Evolutionary conservation across 352 stramenopile genomes (phyloP), one percentile per base, ranked within the genome.

Genomic region (Pythium monospermum): DNA sequence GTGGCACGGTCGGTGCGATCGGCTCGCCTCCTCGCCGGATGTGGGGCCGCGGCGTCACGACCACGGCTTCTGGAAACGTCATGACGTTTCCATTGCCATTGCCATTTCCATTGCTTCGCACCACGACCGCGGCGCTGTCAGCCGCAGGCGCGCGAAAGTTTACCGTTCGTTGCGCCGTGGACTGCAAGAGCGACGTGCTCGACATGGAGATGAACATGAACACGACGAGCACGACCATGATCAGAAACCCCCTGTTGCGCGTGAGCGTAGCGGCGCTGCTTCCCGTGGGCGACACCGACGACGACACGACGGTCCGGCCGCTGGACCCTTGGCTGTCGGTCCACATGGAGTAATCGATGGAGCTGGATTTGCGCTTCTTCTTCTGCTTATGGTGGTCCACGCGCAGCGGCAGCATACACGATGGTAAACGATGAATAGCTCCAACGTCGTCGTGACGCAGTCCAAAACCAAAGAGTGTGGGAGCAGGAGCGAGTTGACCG

Each of bases 331-430:
- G 55, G 46, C 30, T 52, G 35, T 84, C 69, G 36, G 60, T 57
- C 75, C 75, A 87, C 76, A 88, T 85, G 58, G 48, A 64, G 33
- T 49, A 55, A n/a, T 80, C 79, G 43, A 84, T 53, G 26, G 71
- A 79, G 52, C 79, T 91, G 40, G 83, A 73, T 75, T 91, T 91
- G 56, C 79, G 79, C 69, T 91, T 91, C 74, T 91, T 91, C 66
- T 84, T 78, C 36, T 53, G 36, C 18, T 38, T 38, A 21, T 62
- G 44, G n/a, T 38, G 61, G 56, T 70, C 66, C 16, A 69, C 52
- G 45, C 68, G 76, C 57, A 64, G 55, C 55, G 61, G 55, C 64
- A 70, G 69, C 69, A 76, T 70, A 49, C 63, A 73, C 66, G 35
- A 35, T 18, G 33, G n/a, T n/a, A n/a, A n/a, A n/a, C n/a, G n/a